Percentiles rank a stretch among this genome's conserved stretches.
Conservation (phyloP, 2,329 filamentous ascomycete genomes). For the Botrytis tulipae region DNA sequence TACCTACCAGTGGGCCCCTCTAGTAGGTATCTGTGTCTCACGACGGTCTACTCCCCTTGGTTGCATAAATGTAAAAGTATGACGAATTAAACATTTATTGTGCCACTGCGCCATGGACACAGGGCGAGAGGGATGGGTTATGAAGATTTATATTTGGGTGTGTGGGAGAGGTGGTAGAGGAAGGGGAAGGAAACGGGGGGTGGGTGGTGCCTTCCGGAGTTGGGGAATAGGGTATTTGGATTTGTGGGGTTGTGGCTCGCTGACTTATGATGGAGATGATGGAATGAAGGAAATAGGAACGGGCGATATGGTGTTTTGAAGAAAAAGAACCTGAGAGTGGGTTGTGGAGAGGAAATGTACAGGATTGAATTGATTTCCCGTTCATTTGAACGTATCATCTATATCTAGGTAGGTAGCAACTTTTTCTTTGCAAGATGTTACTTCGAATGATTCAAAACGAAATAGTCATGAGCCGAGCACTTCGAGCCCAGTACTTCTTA, state of each 20-base stretch:
- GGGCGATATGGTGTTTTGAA: not conserved
- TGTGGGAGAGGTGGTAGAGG: not conserved
- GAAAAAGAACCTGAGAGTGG: not conserved
- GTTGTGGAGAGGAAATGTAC: not conserved
- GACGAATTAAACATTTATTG: not conserved
- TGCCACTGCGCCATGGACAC: constrained; percentile 2
- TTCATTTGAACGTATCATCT: not conserved
- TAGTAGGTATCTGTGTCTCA: not conserved
- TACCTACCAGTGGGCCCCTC: not conserved
- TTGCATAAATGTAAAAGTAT: constrained; percentile 1
- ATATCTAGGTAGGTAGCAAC: not conserved
- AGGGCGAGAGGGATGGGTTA: not conserved
- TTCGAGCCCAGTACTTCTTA: not conserved
- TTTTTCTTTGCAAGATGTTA: not conserved
- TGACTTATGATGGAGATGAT: not conserved
- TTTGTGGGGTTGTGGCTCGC: not conserved
- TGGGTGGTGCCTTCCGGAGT: not conserved
- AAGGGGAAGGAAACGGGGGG: not conserved
- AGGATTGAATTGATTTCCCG: not conserved
- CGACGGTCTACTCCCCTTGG: not conserved
- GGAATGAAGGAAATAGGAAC: not conserved
- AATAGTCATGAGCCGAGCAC: not conserved
- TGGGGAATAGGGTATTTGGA: not conserved
- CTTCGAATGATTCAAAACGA: not conserved
- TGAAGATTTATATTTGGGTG: not conserved